Percentiles rank a stretch among this genome's conserved stretches.
phyloP scores from a whole-genome alignment of 2,329 filamentous ascomycete species.

The Lasiodiplodia citricola region DNA sequence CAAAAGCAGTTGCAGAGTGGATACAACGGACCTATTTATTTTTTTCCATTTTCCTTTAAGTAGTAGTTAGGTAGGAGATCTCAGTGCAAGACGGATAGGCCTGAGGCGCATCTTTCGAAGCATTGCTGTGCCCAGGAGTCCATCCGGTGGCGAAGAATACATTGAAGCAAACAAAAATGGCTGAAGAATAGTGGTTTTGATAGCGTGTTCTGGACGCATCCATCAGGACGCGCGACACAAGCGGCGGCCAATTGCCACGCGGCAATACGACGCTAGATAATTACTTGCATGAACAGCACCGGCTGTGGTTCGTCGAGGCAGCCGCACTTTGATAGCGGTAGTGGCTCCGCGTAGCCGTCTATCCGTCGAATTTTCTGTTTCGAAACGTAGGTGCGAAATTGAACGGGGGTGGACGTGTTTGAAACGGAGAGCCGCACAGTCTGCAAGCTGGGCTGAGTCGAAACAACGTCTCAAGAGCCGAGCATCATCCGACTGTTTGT shows the following conservation, averaged over 20 bases:
- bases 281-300: background rate
- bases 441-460: background rate
- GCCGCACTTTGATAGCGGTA: background rate
- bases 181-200: background rate
- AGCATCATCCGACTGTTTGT: background rate
- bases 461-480: background rate
- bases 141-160: background rate
- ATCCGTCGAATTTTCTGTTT: background rate
- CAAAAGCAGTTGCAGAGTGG: background rate
- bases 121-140: background rate
- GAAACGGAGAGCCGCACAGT: background rate
- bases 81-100: background rate
- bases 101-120: background rate
- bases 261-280: constrained; percentile 9
- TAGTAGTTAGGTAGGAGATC: background rate
- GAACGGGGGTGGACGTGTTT: background rate
- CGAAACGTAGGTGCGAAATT: background rate
- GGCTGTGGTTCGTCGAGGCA: background rate
- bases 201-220: constrained; percentile 2
- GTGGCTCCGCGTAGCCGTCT: background rate
- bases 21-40: background rate
- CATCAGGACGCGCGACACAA: background rate
- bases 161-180: background rate
- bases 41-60: background rate
- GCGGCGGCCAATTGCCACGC: constrained; percentile 7